A percentile compares a stretch with the other conserved stretches of the same genome.
Evolutionary conservation across 192 early-diverging fungal species (phyloP).

Genomic region (Backusella mclennaniae): DNA sequence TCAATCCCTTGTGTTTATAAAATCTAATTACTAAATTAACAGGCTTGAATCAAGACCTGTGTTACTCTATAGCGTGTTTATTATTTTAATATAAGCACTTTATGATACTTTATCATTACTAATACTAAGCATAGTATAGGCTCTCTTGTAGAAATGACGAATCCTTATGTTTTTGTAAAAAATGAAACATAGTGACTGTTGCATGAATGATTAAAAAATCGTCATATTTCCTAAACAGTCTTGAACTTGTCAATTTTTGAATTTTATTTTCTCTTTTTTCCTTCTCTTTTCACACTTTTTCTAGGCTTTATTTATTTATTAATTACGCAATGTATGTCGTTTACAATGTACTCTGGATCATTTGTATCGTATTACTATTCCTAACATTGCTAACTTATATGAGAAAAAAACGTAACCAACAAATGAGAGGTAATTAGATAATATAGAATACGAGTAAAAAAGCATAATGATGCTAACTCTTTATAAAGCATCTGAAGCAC

Average conservation of each 20-base stretch:
- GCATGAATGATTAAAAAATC: background rate
- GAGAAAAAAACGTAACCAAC: background rate
- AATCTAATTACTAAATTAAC: background rate
- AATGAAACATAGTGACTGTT: constrained; percentile 1
- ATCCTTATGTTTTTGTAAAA: background rate
- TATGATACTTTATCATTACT: background rate
- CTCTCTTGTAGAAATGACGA: background rate
- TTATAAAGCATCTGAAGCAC: background rate
- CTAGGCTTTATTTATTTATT: background rate
- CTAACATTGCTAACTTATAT: background rate
- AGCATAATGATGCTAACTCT: background rate
- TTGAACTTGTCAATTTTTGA: background rate
- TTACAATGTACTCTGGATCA: background rate
- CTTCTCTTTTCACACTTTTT: background rate
- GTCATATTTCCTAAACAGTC: background rate
- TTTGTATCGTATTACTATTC: background rate
- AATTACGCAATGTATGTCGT: background rate
- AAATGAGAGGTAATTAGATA: background rate
- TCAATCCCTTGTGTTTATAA: background rate
- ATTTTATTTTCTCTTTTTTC: background rate
- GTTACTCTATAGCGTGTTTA: background rate
- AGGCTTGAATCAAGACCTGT: background rate
- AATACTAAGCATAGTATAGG: background rate
- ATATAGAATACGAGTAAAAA: background rate
- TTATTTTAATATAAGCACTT: background rate